These are phyloP conservation scores for Phaseolus coccineus DNA, from an alignment of 331 rosid species.

Conservation along the genomic window DNA sequence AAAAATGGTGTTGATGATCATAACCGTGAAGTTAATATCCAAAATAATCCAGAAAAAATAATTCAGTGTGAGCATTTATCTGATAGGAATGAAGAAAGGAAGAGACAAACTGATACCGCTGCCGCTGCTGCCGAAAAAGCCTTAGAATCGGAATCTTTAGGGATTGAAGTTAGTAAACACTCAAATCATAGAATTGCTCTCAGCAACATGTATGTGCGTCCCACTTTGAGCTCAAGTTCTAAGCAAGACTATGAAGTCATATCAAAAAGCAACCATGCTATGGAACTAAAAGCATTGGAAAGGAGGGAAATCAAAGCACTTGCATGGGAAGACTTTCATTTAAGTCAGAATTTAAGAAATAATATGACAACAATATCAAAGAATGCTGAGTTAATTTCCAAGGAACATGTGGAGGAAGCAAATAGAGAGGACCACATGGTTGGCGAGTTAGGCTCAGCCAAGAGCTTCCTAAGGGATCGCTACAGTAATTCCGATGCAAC, in stretches of 20 bases:
- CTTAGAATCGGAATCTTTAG: constrained; percentile 49
- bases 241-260: constrained; percentile 35
- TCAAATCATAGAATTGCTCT: constrained; percentile 9
- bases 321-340: constrained; percentile 43
- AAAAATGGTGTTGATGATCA: constrained; percentile 31
- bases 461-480: constrained; percentile 32
- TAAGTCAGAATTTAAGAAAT: constrained; percentile 18
- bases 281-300: constrained; percentile 32
- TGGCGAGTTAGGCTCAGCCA: constrained; percentile 14
- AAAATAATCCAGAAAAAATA: constrained; percentile 21
- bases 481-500: constrained; percentile 21
- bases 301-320: constrained; percentile 38
- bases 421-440: constrained; percentile 4
- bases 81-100: constrained; percentile 47
- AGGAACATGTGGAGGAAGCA: constrained; percentile 31
- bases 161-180: constrained; percentile 35
- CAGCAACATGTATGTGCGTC: constrained; percentile 36
- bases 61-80: constrained; percentile 35
- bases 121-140: constrained; percentile 47
- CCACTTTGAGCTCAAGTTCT: constrained; percentile 31
- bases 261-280: constrained; percentile 11
- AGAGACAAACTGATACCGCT: constrained; percentile 41
- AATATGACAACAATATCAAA: neutral
- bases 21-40: constrained; percentile 20
- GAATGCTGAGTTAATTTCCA: constrained; percentile 22